Conservation (phyloP, 257 asterid species). For the Knoxia roxburghii region DNA sequence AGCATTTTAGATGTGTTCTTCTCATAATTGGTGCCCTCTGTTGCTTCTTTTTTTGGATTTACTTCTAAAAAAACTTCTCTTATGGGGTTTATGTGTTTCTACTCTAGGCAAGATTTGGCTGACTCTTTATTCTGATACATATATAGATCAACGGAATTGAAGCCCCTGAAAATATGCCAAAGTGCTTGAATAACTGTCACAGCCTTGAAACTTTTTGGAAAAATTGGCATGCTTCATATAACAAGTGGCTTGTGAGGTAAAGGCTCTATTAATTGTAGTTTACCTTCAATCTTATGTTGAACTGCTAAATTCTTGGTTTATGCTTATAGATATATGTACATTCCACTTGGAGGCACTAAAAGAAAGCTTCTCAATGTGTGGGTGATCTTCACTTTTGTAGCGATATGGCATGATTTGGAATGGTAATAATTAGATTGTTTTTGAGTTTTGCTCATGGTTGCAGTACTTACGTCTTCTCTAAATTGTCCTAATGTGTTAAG, state of each 20-base stretch:
- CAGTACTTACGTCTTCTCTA: constrained; percentile 13
- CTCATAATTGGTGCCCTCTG: not conserved
- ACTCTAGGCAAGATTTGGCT: constrained; percentile 4
- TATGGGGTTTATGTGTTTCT: not conserved
- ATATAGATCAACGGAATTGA: constrained; percentile 87
- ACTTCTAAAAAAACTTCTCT: not conserved
- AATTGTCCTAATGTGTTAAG: constrained; percentile 14
- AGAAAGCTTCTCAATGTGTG: constrained; percentile 88
- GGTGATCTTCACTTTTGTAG: constrained; percentile 96
- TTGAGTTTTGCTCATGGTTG: constrained; percentile 7
- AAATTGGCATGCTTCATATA: constrained; percentile 98
- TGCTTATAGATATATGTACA: constrained; percentile 70
- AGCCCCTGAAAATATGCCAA: constrained; percentile 96
- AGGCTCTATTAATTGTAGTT: not conserved
- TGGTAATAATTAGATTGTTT: constrained; percentile 53
- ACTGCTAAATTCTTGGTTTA: not conserved
- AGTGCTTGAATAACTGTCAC: constrained; percentile 87
- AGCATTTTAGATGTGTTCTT: not conserved
- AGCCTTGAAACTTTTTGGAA: constrained; percentile 92
- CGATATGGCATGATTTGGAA: constrained; percentile 94
- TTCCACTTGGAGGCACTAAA: constrained; percentile 90
- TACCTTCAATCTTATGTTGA: constrained; percentile 5
- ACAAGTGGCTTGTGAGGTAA: constrained; percentile 98
- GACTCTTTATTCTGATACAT: constrained; percentile 10
- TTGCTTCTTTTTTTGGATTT: not conserved